Percentiles rank a stretch among this genome's conserved stretches.
Conservation (phyloP, 2,329 filamentous ascomycete species). For the Aspergillus brunneoviolaceus region DNA sequence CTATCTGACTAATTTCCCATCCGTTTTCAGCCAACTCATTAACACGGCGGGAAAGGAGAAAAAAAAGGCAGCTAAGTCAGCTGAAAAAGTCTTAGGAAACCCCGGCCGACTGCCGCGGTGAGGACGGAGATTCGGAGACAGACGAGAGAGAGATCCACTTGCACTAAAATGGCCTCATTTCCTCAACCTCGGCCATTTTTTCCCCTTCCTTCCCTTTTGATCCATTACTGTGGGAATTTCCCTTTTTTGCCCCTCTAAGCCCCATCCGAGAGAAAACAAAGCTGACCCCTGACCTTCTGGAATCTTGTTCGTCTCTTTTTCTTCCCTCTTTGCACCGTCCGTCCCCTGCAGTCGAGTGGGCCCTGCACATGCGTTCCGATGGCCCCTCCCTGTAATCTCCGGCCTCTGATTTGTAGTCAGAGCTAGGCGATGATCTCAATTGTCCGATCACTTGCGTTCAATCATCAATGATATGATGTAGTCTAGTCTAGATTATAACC, state of each 20-base stretch:
- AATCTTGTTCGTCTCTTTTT: slow-evolving; percentile 11
- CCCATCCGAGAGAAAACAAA: slow-evolving; percentile 4
- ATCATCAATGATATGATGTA: slow-evolving; percentile 20
- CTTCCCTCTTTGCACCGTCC: slow-evolving; percentile 11
- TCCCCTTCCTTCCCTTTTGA: neutral
- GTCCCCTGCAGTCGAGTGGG: slow-evolving; percentile 16
- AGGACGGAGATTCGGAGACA: slow-evolving; percentile 4
- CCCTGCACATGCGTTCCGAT: slow-evolving; percentile 20
- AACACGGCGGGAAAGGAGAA: too few relatives aligned
- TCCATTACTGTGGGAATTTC: neutral
- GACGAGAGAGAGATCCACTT: slow-evolving; percentile 14
- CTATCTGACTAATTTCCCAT: neutral
- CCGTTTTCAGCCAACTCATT: neutral
- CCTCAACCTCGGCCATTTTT: neutral
- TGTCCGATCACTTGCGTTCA: slow-evolving; percentile 19
- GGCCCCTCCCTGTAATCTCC: slow-evolving; percentile 22
- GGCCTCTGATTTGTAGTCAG: slow-evolving; percentile 25
- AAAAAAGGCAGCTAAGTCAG: neutral
- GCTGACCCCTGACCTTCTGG: slow-evolving; percentile 25
- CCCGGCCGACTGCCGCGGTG: neutral
- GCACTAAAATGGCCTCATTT: slow-evolving; percentile 1
- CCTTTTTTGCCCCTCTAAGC: neutral
- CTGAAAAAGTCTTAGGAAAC: neutral
- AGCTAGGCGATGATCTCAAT: slow-evolving; percentile 23
- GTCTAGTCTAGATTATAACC: slow-evolving; percentile 9